phyloP scores from a whole-genome alignment of 257 asterid genomes.

The Plectranthus barbatus region DNA sequence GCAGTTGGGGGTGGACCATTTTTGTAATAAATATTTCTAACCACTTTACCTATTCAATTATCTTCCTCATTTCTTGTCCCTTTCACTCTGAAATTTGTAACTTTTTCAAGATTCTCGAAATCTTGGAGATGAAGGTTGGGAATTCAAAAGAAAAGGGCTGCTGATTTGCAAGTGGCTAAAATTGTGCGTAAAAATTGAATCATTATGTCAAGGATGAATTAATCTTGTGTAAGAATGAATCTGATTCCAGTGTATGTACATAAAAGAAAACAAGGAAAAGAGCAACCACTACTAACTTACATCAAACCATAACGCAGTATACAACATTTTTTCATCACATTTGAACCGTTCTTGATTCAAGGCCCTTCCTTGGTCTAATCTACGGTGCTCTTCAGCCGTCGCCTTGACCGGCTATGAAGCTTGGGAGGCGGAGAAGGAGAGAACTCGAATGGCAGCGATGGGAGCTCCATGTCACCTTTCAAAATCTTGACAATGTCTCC shows the following conservation, averaged over 20 bases:
- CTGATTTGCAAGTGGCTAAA: too few relatives aligned
- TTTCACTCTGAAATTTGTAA: background rate
- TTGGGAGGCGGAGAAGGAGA: constrained; percentile 88
- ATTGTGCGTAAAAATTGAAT: background rate
- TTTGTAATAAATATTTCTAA: constrained; percentile 15
- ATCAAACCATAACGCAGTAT: background rate
- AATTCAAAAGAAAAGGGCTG: background rate
- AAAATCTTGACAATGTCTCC: constrained; percentile 68
- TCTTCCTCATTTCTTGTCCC: constrained; percentile 11
- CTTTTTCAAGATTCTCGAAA: background rate
- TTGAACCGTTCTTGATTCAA: background rate
- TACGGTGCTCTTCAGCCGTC: constrained; percentile 33
- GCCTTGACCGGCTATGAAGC: constrained; percentile 42
- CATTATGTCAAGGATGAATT: background rate
- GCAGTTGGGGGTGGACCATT: constrained; percentile 11
- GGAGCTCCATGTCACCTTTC: constrained; percentile 81
- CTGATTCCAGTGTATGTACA: background rate
- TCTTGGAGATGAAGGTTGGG: background rate
- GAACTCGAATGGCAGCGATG: constrained; percentile 61
- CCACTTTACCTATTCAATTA: constrained; percentile 6
- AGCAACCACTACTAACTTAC: background rate
- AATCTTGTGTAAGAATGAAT: too few relatives aligned
- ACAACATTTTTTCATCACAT: background rate
- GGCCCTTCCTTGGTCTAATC: constrained; percentile 3
- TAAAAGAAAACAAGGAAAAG: background rate